Base-by-base conservation (phyloP, 495 filamentous ascomycete genomes). In the Penicillium silybi region DNA sequence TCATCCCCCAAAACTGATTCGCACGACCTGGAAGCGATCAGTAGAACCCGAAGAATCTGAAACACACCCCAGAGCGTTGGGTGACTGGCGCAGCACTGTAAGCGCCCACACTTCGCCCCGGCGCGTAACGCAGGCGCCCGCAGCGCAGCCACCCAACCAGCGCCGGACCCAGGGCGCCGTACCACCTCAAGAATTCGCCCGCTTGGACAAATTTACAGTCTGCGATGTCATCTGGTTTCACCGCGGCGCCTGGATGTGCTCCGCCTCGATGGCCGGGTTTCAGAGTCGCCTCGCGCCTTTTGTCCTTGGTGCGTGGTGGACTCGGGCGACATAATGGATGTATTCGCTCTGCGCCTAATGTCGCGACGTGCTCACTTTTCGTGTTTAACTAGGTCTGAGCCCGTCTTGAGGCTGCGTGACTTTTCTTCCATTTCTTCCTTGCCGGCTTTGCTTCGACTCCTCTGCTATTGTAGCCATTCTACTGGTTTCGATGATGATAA, bases 111-210 rank as follows among this genome's bases (percentile, higher is more conserved):
- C 57, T 62, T 32, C 22, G 56, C 62, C 54, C 44, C 57, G 64
- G 72, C 72, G 72, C 72, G 66, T 73, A 73, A 50, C 51, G 45
- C 50, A 52, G 57, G 52, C 56, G 51, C 49, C 47, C 26, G 43
- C 46, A 19, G 39, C 41, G 23, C 39, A 43, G 46, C 42, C 56
- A 48, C 53, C 56, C 53, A 66, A 57, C 54, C 59, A 54, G 32
- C 52, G 48, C 20, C 43, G 32, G 34, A 34, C 29, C 7, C 26
- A 41, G 42, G 54, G 64, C 63, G 56, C 58, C 58, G 52, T 48
- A 44, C 22, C 23, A 17, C 16, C 44, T 17, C 44, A 35, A 37
- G 35, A 0, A 62, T 61, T 63, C 46, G 49, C 22, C 34, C n/a
- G 17, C 5, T 16, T 29, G 18, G 13, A 13, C 18, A 20, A 17